These are phyloP conservation scores for Abrus pulchellus DNA, from an alignment of 306 rosid genomes.

Conservation along the genomic window DNA sequence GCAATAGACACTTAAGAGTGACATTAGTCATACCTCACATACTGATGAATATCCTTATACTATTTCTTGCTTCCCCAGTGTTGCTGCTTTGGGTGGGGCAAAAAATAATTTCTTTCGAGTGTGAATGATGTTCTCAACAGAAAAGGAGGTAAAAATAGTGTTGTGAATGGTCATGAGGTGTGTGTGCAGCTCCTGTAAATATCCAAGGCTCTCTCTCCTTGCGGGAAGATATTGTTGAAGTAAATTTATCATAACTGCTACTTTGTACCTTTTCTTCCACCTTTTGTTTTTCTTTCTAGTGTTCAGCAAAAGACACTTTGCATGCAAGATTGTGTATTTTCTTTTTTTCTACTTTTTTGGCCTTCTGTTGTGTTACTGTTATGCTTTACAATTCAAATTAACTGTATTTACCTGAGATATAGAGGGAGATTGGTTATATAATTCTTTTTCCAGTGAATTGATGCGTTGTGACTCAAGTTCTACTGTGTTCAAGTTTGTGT, in stretches of 20 bases:
- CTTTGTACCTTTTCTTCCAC: slow-evolving; percentile 14
- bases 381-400: slow-evolving; percentile 48
- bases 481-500: neutral
- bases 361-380: slow-evolving; percentile 42
- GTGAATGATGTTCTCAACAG: slow-evolving; percentile 46
- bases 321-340: slow-evolving; percentile 48
- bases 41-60: slow-evolving; percentile 44
- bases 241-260: slow-evolving; percentile 36
- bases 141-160: slow-evolving; percentile 35
- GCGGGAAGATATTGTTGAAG: slow-evolving; percentile 40
- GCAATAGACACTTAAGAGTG: too few species aligned
- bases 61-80: slow-evolving; percentile 58
- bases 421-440: slow-evolving; percentile 40
- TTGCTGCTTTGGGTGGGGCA: slow-evolving; percentile 79
- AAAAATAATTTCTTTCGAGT: slow-evolving; percentile 54
- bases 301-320: slow-evolving; percentile 32
- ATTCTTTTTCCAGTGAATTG: slow-evolving; percentile 46
- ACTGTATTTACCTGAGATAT: slow-evolving; percentile 49
- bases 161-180: slow-evolving; percentile 54
- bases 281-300: slow-evolving; percentile 38
- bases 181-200: slow-evolving; percentile 69
- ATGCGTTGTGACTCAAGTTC: slow-evolving; percentile 35
- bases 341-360: slow-evolving; percentile 8
- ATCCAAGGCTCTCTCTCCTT: slow-evolving; percentile 51
- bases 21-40: neutral